Percentiles rank a stretch among this genome's conserved stretches.
Evolutionary conservation across 2,329 filamentous ascomycete genomes (phyloP).

Genomic region (Aureobasidium subglaciale): DNA sequence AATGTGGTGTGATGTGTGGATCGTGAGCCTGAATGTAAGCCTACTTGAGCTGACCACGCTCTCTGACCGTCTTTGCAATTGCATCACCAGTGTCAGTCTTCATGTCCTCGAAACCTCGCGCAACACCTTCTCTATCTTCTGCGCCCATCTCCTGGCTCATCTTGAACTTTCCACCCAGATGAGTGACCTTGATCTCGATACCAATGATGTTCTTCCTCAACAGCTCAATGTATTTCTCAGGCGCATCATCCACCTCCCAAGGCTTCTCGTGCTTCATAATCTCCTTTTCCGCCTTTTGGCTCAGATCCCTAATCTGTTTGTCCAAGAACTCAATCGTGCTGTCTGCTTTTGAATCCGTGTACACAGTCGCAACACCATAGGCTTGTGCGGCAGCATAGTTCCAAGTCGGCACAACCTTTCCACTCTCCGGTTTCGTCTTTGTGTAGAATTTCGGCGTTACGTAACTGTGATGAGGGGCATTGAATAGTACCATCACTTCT

Average conservation of each 20-base stretch:
- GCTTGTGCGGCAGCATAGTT: constrained; percentile 61
- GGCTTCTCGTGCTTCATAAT: constrained; percentile 50
- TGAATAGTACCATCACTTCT: constrained; percentile 60
- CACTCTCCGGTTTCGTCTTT: constrained; percentile 56
- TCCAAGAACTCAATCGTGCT: constrained; percentile 44
- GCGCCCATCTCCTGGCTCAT: constrained; percentile 55
- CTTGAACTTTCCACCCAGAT: constrained; percentile 57
- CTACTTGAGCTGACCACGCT: constrained; percentile 2
- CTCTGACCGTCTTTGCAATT: constrained; percentile 15
- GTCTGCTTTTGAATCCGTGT: constrained; percentile 41
- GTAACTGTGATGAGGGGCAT: constrained; percentile 52
- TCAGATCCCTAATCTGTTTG: constrained; percentile 48
- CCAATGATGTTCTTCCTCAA: constrained; percentile 24
- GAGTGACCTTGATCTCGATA: constrained; percentile 51
- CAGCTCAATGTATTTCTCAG: constrained; percentile 48
- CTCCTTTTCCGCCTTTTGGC: constrained; percentile 42
- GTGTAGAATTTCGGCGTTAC: constrained; percentile 63
- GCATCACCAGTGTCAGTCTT: constrained; percentile 29
- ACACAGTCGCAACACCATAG: constrained; percentile 52
- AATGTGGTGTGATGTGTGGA: neutral
- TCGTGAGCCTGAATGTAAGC: neutral
- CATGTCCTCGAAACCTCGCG: constrained; percentile 47
- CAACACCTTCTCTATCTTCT: constrained; percentile 51
- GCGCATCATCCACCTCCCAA: constrained; percentile 55
- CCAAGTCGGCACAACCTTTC: constrained; percentile 65